These are phyloP conservation scores for Lippia alba DNA, from an alignment of 305 asterid species.

Conservation along the genomic window DNA sequence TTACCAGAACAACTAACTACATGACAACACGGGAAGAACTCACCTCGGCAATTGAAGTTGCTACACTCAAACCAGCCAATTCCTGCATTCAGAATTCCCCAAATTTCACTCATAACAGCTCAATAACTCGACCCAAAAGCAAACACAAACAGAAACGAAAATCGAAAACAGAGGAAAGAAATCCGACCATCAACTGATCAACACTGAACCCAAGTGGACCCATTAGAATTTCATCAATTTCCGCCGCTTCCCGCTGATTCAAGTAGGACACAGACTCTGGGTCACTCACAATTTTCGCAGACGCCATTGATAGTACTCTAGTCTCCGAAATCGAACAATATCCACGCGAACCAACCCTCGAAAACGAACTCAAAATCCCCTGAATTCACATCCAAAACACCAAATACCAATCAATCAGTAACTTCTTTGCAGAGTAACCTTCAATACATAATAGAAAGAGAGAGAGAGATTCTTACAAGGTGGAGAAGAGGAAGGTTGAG, in stretches of 20 bases:
- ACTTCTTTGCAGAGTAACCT: too few relatives aligned
- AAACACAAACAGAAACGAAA: slow-evolving; percentile 8
- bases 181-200: slow-evolving; percentile 88
- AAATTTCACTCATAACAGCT: slow-evolving; percentile 26
- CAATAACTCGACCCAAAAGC: slow-evolving; percentile 14
- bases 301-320: slow-evolving; percentile 60
- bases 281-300: slow-evolving; percentile 53
- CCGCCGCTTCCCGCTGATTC: slow-evolving; percentile 81
- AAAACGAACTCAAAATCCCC: slow-evolving; percentile 42
- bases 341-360: slow-evolving; percentile 40
- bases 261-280: slow-evolving; percentile 65
- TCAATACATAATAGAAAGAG: slow-evolving; percentile 20
- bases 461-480: slow-evolving; percentile 26
- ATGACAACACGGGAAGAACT: background rate
- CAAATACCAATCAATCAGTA: background rate
- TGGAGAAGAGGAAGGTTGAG: slow-evolving; percentile 32
- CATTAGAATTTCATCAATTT: slow-evolving; percentile 87
- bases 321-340: slow-evolving; percentile 46
- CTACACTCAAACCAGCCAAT: slow-evolving; percentile 98
- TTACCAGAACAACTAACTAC: background rate
- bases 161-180: background rate
- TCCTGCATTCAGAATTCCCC: slow-evolving; percentile 58
- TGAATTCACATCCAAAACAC: slow-evolving; percentile 37
- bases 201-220: slow-evolving; percentile 95
- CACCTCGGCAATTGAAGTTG: slow-evolving; percentile 92